Evolutionary conservation across 768 basidiomycete species (phyloP).

Genomic region (Tulasnella sp.): DNA sequence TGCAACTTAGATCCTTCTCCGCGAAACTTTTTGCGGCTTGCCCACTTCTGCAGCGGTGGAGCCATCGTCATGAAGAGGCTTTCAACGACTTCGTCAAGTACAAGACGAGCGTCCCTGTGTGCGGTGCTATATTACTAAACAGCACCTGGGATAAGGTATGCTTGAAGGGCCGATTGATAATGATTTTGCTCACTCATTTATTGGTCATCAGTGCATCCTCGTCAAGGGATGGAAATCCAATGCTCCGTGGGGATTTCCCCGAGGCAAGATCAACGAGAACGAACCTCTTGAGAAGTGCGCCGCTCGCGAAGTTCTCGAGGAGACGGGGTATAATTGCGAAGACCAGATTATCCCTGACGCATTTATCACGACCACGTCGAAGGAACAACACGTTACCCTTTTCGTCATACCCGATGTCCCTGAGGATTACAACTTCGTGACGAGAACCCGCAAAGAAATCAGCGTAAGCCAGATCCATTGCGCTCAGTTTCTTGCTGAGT

Average conservation of each 20-base stretch:
- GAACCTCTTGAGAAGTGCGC: slow-evolving; percentile 82
- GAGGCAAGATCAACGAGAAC: slow-evolving; percentile 97
- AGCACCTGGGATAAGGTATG: slow-evolving; percentile 84
- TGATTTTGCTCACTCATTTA: neutral
- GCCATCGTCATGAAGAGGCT: slow-evolving; percentile 74
- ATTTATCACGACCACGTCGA: slow-evolving; percentile 77
- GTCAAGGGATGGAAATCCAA: slow-evolving; percentile 98
- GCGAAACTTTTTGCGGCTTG: slow-evolving; percentile 82
- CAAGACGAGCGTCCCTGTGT: slow-evolving; percentile 94
- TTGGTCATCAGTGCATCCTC: slow-evolving; percentile 67
- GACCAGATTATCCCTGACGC: slow-evolving; percentile 57
- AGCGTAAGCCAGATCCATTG: slow-evolving; percentile 51
- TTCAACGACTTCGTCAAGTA: slow-evolving; percentile 91
- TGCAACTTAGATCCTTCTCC: slow-evolving; percentile 88
- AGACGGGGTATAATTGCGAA: slow-evolving; percentile 87
- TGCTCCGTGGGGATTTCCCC: slow-evolving; percentile 98
- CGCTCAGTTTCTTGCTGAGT: neutral
- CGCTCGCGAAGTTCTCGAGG: slow-evolving; percentile 90
- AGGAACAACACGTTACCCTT: slow-evolving; percentile 81
- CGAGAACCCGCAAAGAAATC: slow-evolving; percentile 95
- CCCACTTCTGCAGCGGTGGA: slow-evolving; percentile 74
- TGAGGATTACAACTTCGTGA: slow-evolving; percentile 83
- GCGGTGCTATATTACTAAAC: slow-evolving; percentile 94
- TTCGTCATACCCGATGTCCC: slow-evolving; percentile 84
- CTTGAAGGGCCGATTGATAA: neutral